These are phyloP conservation scores for Paraurostyla sp. DNA, from an alignment of 73 alveolate species.

Conservation along the genomic window DNA sequence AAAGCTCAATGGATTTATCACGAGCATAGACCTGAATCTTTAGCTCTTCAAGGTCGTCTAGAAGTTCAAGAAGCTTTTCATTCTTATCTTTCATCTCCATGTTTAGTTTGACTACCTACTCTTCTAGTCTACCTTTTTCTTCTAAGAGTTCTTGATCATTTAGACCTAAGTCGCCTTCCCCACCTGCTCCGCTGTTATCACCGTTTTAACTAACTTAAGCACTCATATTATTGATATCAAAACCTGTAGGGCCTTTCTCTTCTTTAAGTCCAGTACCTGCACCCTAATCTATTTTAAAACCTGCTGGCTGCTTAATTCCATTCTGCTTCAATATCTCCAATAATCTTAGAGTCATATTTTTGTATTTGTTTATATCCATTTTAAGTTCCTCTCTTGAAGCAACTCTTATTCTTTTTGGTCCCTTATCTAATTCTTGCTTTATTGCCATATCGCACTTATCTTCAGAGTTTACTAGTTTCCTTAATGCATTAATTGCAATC, in stretches of 20 bases:
- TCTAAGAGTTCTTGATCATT: background rate
- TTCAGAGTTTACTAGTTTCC: slow-evolving; percentile 72
- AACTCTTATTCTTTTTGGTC: slow-evolving; percentile 77
- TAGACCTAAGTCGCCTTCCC: slow-evolving; percentile 4
- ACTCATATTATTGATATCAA: background rate
- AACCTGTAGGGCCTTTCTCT: background rate
- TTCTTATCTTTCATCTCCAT: slow-evolving; percentile 57
- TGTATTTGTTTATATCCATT: slow-evolving; percentile 78
- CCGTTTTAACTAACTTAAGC: background rate
- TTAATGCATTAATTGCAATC: slow-evolving; percentile 73
- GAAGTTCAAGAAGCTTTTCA: slow-evolving; percentile 52
- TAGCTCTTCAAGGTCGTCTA: slow-evolving; percentile 54
- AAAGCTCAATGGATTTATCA: slow-evolving; percentile 54
- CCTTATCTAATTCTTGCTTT: slow-evolving; percentile 71
- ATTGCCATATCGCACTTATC: slow-evolving; percentile 76
- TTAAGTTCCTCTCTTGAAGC: slow-evolving; percentile 84
- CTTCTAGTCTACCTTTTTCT: slow-evolving; percentile 25
- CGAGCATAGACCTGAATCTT: slow-evolving; percentile 61
- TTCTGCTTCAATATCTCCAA: slow-evolving; percentile 6
- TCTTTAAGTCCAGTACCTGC: slow-evolving; percentile 53
- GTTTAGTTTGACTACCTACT: slow-evolving; percentile 4
- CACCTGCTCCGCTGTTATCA: background rate
- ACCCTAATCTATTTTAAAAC: slow-evolving; percentile 12
- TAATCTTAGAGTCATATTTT: slow-evolving; percentile 40
- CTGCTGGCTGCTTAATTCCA: slow-evolving; percentile 34